A percentile compares a stretch with the other conserved stretches of the same genome.
These are phyloP conservation scores for Saprolegnia parasitica DNA, from an alignment of 352 stramenopile species.

Conservation along the genomic window DNA sequence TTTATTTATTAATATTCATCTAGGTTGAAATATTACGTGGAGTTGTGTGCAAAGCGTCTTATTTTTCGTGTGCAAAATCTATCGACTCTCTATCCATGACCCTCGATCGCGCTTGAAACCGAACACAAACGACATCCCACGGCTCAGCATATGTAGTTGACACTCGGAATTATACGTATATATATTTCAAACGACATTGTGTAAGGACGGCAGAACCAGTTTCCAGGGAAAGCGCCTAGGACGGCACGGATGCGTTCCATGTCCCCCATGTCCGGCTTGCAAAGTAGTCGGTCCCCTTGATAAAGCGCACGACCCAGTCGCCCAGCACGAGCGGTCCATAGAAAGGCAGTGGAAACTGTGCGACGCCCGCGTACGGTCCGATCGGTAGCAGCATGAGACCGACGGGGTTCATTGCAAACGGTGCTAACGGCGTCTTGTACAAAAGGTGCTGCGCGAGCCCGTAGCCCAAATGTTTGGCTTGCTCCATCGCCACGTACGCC, in stretches of 20 bases:
- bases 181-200: too few species aligned
- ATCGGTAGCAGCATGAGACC: constrained; percentile 40
- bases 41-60: too few species aligned
- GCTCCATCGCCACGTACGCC: constrained; percentile 15
- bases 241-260: constrained; percentile 7
- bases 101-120: too few species aligned
- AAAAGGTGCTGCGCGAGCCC: constrained; percentile 11
- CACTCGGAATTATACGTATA: too few species aligned
- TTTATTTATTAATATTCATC: too few species aligned
- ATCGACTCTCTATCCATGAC: too few species aligned
- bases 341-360: constrained; percentile 40
- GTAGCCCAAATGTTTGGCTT: constrained; percentile 19
- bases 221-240: background rate
- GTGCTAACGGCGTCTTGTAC: constrained; percentile 1
- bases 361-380: constrained; percentile 47
- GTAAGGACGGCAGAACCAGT: too few species aligned
- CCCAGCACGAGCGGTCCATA: constrained; percentile 47
- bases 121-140: too few species aligned
- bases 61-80: too few species aligned
- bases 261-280: constrained; percentile 37
- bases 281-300: constrained; percentile 53
- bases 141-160: too few species aligned
- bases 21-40: too few species aligned
- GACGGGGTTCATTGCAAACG: constrained; percentile 15
- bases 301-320: constrained; percentile 43